Evolutionary conservation across 2,329 filamentous ascomycete species (phyloP), one percentile per base, ranked within the genome.

Genomic region (Orbilia oligospora): DNA sequence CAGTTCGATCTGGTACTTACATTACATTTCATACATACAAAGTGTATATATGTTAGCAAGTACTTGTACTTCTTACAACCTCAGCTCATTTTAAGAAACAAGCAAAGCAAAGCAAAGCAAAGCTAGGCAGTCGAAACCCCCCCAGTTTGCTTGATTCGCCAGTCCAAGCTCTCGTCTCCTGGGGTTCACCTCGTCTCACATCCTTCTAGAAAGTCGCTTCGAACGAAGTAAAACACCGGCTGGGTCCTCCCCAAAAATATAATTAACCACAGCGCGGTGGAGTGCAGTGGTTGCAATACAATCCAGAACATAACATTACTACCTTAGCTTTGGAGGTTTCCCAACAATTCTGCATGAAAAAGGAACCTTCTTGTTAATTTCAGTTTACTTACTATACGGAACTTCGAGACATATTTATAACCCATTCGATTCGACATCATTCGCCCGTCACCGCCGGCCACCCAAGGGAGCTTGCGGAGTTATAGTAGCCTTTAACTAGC

Each of bases 121-220:
- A 55, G 58, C 73, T 71, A 77, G 73, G 67, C 67, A 71, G 49
- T 77, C 61, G 66, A 77, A 68, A 71, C 58, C 49, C 36, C 38
- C 66, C 58, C 24, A 27, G 66, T 70, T 77, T 46, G 73, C 67
- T 77, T 61, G 33, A 77, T 77, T 71, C 73, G 73, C 71, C 61
- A 66, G 65, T 63, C 68, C 72, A 76, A 76, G 72, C 67, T 68
- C 73, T 77, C 73, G 73, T 77, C 73, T 77, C 73, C 73, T 69
- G 61, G 73, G 73, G 73, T 77, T 77, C 73, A 77, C 73, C 73
- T 77, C 73, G 73, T 77, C 73, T 71, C 73, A 77, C 20, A 77
- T 77, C 73, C 73, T 77, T 77, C 73, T 77, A 77, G 73, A 77
- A 77, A 77, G 73, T 77, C 73, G 73, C 73, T 77, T 77, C 73